Evolutionary conservation across 768 basidiomycete species (phyloP), one percentile per base, ranked within the genome.

Genomic region (Kondoa malvinella): DNA sequence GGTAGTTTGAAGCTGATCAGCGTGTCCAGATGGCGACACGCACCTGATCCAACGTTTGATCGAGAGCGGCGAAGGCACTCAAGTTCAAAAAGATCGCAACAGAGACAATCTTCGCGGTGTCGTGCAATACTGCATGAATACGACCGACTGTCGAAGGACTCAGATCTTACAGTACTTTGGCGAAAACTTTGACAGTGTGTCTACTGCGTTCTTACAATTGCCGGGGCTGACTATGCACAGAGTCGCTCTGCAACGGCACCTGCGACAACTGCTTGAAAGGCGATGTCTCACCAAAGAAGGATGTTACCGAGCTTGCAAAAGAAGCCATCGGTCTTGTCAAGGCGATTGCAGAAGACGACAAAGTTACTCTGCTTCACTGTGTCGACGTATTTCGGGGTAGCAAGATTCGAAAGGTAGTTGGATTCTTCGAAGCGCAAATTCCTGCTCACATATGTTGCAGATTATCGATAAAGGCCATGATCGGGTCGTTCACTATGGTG

Each of bases 121-220:
- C 64, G 81, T 85, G n/a, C 79, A 83, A 68, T 99, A 86, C 77
- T 92, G 89, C 76, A 75, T 78, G 68, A 90, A 95, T 76, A 81
- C 83, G 63, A 83, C 85, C 30, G 87, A 88, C 71, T 99, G 95
- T 74, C 85, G 95, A 16, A 86, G 95, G 1, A 81, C 83, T 3
- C 88, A 89, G 72, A 80, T 96, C n/a, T 82, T 99, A 21, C 81
- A 82, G n/a, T 88, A 89, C 76, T 97, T 95, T 72, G 85, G 84
- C 70, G 89, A 99, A 75, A 79, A 79, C 8, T 96, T 96, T 77
- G 82, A 86, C 69, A 50, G 40, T 50, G 21, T 50, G 40, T 21
- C 40, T n/a, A n/a, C n/a, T n/a, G n/a, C n/a, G n/a, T n/a, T n/a
- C n/a, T n/a, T n/a, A n/a, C n/a, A n/a, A 50, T 50, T 50, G 40